These are phyloP conservation scores for Acanthamoeba triangularis DNA, from an alignment of 208 protist genomes.

Conservation along the genomic window DNA sequence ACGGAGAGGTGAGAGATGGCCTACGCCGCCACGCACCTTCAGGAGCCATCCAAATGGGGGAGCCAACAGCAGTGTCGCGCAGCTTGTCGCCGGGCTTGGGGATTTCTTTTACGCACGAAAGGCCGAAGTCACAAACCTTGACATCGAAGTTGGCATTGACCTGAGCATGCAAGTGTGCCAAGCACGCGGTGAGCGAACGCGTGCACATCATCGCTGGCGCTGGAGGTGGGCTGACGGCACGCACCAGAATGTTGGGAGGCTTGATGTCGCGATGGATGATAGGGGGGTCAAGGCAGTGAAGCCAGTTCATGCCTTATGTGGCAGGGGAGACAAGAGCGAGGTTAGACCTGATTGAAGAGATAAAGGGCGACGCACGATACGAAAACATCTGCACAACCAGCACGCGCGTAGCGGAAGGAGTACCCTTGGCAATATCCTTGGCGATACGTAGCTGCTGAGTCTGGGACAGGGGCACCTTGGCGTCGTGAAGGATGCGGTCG, in stretches of 20 bases:
- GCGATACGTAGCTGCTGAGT: constrained; percentile 34
- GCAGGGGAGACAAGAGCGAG: neutral
- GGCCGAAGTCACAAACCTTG: constrained; percentile 68
- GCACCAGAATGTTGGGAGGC: constrained; percentile 50
- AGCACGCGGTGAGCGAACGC: neutral
- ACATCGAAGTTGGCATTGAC: constrained; percentile 68
- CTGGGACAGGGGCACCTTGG: constrained; percentile 44
- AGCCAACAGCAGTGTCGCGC: constrained; percentile 62
- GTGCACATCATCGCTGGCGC: neutral
- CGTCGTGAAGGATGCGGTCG: constrained; percentile 53
- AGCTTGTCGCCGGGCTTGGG: constrained; percentile 59
- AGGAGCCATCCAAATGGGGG: constrained; percentile 69
- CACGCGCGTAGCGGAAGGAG: neutral
- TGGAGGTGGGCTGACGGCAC: neutral
- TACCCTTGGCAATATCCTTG: constrained; percentile 72
- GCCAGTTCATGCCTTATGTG: constrained; percentile 50
- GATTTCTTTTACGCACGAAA: constrained; percentile 58
- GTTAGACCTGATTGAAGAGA: neutral
- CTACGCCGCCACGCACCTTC: neutral
- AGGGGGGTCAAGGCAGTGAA: constrained; percentile 48
- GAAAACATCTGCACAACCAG: neutral
- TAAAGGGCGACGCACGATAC: neutral
- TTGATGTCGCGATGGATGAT: constrained; percentile 67
- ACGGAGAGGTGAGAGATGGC: neutral
- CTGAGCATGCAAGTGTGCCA: neutral